Conservation (phyloP, 129 eudicot genomes). For the Centella asiatica region DNA sequence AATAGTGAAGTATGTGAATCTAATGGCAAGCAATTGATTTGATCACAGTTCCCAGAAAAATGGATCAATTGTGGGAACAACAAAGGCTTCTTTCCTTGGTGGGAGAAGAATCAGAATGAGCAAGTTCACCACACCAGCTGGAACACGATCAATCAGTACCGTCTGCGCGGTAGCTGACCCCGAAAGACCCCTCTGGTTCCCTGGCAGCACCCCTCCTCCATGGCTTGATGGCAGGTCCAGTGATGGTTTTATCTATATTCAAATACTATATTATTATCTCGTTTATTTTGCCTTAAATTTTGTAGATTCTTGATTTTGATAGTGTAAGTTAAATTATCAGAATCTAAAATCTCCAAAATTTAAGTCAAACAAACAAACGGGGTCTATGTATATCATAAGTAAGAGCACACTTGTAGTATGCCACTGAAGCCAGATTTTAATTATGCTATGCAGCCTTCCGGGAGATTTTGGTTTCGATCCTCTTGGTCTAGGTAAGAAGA, state of each 20-base stretch:
- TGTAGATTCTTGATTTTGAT: too few relatives aligned
- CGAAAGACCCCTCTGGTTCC: constrained; percentile 96
- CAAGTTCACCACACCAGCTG: constrained; percentile 36
- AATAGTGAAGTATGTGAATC: background rate
- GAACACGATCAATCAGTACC: constrained; percentile 27
- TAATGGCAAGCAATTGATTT: background rate
- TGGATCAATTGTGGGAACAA: constrained; percentile 55
- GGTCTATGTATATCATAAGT: too few relatives aligned
- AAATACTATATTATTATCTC: background rate
- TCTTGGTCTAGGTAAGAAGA: constrained; percentile 74
- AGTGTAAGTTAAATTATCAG: too few relatives aligned
- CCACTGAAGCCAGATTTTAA: constrained; percentile 2
- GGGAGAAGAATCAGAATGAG: constrained; percentile 60
- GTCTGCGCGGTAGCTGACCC: constrained; percentile 80
- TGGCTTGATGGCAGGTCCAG: constrained; percentile 97
- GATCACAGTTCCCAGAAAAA: constrained; percentile 57
- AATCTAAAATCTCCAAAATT: too few relatives aligned
- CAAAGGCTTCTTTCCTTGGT: constrained; percentile 79
- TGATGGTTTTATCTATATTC: background rate
- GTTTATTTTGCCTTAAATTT: too few relatives aligned
- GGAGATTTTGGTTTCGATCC: constrained; percentile 98
- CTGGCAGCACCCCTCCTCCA: constrained; percentile 97
- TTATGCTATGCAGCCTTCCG: constrained; percentile 61
- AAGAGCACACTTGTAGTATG: background rate
- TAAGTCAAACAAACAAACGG: too few relatives aligned